A percentile compares a stretch with the other conserved stretches of the same genome.
phyloP scores from a whole-genome alignment of 805 yeast species.

The Clavispora asparagi region DNA sequence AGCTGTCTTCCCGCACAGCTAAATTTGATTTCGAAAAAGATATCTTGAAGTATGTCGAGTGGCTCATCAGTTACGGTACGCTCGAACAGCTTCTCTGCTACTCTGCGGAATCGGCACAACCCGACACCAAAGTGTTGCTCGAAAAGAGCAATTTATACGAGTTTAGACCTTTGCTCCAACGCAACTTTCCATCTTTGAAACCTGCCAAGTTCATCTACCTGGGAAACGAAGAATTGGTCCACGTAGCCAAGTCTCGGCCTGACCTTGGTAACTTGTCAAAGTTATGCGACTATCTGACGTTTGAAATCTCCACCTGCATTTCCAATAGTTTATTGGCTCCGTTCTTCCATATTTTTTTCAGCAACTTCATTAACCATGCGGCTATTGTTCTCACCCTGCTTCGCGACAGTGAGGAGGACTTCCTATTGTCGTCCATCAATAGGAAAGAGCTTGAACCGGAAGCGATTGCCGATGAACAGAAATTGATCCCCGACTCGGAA shows the following conservation, averaged over 20 bases:
- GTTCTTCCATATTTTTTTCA: conserved; percentile 47
- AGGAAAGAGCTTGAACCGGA: conserved; percentile 36
- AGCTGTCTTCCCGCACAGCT: conserved; percentile 32
- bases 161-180: conserved; percentile 60
- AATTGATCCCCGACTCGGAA: background rate
- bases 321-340: conserved; percentile 31
- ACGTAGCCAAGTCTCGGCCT: conserved; percentile 23
- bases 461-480: background rate
- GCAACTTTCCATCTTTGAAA: conserved; percentile 53
- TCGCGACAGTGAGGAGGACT: conserved; percentile 72
- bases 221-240: conserved; percentile 30
- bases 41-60: conserved; percentile 55
- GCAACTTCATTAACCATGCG: conserved; percentile 53
- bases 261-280: conserved; percentile 22
- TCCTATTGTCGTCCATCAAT: conserved; percentile 46
- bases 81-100: conserved; percentile 61
- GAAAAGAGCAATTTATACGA: conserved; percentile 54
- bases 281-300: conserved; percentile 24
- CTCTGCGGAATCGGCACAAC: conserved; percentile 51
- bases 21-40: conserved; percentile 50
- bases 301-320: conserved; percentile 17
- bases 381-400: conserved; percentile 63
- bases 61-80: conserved; percentile 60
- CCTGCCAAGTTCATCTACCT: conserved; percentile 51
- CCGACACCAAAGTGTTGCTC: conserved; percentile 26